Base-by-base conservation (phyloP, 352 stramenopile genomes). In the Blastocystis sp. region DNA sequence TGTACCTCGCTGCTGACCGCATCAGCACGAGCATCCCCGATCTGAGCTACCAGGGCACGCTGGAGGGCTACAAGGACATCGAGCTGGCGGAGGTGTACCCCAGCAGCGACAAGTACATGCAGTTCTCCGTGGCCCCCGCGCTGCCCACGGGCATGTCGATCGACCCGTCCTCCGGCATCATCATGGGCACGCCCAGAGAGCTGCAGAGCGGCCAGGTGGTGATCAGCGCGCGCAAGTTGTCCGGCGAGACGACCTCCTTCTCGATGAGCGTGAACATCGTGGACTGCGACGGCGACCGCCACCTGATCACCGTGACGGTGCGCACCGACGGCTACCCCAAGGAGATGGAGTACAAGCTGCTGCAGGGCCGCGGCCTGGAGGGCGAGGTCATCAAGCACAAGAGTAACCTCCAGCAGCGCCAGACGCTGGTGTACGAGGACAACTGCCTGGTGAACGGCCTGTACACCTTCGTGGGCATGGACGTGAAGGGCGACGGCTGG, bases 221-320 rank as follows among this genome's bases (percentile, higher is more conserved):
- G 21, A 76, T 76, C 52, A 76, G 7, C 21, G 66, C 66, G 21
- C n/a, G 41, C 34, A 76, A 76, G 38, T 14, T 76, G 66, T 59
- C 40, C 48, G 66, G 66, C 41, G 66, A 76, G 52, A 14, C 3
- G 28, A 76, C 66, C 11, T 76, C 38, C 28, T 76, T n/a, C 21
- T 17, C 40, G 23, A 76, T 76, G 21, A 45, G 28, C 7, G 38
- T 56, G 34, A 52, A 41, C 38, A 48, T 76, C n/a, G 28, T 76
- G n/a, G 14, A 38, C 48, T 76, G 66, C 48, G 23, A 40, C n/a
- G n/a, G 38, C 48, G 66, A 76, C n/a, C 38, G 52, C 21, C 41
- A 76, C 52, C 66, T 76, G n/a, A 76, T 76, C 66, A 76, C 66
- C 7, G 66, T 48, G 9, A 76, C 66, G n/a, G 52, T 76, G 19